phyloP scores from a whole-genome alignment of 1,139 yeast genomes.

The Sugiyamaella paludigena region DNA sequence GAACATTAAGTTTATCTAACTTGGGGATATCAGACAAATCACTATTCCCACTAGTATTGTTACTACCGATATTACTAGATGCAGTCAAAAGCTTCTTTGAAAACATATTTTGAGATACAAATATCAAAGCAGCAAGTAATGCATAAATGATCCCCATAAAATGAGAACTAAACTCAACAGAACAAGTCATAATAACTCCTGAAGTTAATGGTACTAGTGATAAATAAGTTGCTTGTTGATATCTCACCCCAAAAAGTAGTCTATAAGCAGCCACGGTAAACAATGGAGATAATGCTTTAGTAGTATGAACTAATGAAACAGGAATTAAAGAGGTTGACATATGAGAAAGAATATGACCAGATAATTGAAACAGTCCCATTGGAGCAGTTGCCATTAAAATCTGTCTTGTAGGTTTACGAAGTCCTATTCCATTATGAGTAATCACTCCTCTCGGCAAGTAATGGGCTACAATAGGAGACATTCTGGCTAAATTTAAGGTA shows the following conservation, averaged over 20 bases:
- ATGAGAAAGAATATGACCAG: constrained; percentile 87
- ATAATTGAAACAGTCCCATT: constrained; percentile 88
- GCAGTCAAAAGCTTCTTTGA: constrained; percentile 75
- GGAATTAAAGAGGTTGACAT: constrained; percentile 87
- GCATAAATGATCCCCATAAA: constrained; percentile 70
- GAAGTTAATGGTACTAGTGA: constrained; percentile 72
- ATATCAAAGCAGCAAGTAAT: constrained; percentile 74
- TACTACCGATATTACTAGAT: background rate
- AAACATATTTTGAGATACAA: constrained; percentile 88
- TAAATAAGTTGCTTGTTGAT: constrained; percentile 64
- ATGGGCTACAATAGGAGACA: constrained; percentile 21
- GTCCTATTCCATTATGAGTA: constrained; percentile 30
- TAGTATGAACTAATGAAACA: constrained; percentile 86
- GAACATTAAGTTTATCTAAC: constrained; percentile 77
- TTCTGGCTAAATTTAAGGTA: constrained; percentile 28
- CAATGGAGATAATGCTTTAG: constrained; percentile 85
- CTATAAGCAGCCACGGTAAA: constrained; percentile 82
- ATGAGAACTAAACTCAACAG: constrained; percentile 45
- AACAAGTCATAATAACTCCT: constrained; percentile 85
- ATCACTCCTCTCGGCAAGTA: constrained; percentile 35
- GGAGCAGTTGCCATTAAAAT: constrained; percentile 73
- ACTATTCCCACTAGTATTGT: constrained; percentile 17
- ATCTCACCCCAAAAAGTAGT: constrained; percentile 53
- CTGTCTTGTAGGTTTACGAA: constrained; percentile 50
- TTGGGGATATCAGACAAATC: constrained; percentile 40